Base-by-base conservation (phyloP, 2,329 filamentous ascomycete species). In the Penicillium occitanis region DNA sequence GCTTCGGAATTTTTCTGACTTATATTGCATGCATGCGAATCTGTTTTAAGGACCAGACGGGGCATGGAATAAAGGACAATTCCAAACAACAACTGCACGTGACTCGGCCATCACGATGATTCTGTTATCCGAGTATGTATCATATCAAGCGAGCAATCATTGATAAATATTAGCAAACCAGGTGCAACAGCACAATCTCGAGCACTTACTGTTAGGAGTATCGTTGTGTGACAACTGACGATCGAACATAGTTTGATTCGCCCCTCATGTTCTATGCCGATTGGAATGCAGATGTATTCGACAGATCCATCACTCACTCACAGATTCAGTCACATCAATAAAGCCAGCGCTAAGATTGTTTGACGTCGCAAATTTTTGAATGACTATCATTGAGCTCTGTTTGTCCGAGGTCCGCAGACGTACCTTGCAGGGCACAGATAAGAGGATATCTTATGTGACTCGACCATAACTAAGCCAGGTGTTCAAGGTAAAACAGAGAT, bases 401-500 rank as follows among this genome's bases (percentile, higher is more conserved):
- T 57, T 37, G 51, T 55, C n/a, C n/a, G 28, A 19, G 10, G 8
- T 19, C 51, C 17, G 50, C 10, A 25, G n/a, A 25, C n/a, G 53
- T 57, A 57, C 53, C 53, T 57, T 57, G 53, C 53, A 57, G 53
- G 51, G 11, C 33, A 57, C n/a, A 37, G 30, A 37, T 37, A 22
- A 33, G n/a, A 57, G 51, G 51, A 35, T 57, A 22, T 37, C 51
- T 57, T 37, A 57, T 37, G 22, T 17, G 53, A 57, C 53, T 57
- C 33, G 33, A 57, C 10, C 25, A 57, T 37, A 25, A 25, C 25
- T 25, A 17, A 22, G 50, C 50, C 25, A 51, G 48, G 48, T 51
- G 48, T 51, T 86, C 78, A 0, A 85, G 85, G 69, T 87, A 83
- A 30, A 30, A 53, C 22, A 28, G 19, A 33, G 50, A 35, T 37